phyloP scores from a whole-genome alignment of 2,329 filamentous ascomycete genomes.

The Pseudocercospora crystallina region DNA sequence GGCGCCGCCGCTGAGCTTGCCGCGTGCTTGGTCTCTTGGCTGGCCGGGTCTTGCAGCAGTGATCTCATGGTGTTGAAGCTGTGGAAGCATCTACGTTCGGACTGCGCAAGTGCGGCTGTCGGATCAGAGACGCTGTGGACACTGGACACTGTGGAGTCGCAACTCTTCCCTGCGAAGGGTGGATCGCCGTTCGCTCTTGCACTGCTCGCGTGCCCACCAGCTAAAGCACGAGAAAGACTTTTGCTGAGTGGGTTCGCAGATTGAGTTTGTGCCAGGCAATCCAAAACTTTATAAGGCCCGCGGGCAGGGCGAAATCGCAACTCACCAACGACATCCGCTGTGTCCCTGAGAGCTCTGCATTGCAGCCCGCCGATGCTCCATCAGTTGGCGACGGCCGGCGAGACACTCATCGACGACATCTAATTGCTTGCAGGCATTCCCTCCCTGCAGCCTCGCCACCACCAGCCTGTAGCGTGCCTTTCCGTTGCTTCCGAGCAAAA shows the following conservation, averaged over 20 bases:
- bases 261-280: not conserved
- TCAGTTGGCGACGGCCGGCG: not conserved
- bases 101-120: not conserved
- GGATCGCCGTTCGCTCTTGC: too few relatives aligned
- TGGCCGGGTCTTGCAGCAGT: too few relatives aligned
- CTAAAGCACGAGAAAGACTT: not conserved
- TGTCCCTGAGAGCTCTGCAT: not conserved
- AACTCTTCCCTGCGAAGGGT: too few relatives aligned
- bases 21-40: not conserved
- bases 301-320: not conserved
- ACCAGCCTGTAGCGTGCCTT: slow-evolving; percentile 1
- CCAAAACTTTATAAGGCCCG: not conserved
- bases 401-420: not conserved
- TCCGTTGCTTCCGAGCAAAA: not conserved
- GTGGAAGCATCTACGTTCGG: not conserved
- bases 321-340: not conserved
- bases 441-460: slow-evolving; percentile 1
- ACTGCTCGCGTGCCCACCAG: not conserved
- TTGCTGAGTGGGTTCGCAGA: not conserved
- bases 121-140: too few relatives aligned
- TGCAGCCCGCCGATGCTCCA: not conserved
- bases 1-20: not conserved
- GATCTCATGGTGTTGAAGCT: too few relatives aligned
- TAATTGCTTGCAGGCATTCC: slow-evolving; percentile 1
- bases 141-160: too few relatives aligned